Evolutionary conservation across 1,284 basidiomycete species (phyloP), one percentile per base, ranked within the genome.

Genomic region (Irpex sp.): DNA sequence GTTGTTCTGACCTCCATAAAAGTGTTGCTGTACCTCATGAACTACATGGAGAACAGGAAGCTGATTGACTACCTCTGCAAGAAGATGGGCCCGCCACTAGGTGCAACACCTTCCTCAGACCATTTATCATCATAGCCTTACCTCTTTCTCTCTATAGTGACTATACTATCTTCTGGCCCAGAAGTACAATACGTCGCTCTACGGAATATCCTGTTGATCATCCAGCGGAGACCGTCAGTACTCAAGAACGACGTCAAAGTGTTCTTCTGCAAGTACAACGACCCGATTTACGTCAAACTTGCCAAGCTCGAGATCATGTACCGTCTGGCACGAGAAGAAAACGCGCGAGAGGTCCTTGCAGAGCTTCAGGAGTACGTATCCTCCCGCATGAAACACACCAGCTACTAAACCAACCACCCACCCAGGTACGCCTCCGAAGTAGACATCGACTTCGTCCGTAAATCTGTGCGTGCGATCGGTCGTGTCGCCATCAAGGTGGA

Each of bases 231-330:
- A 59, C 96, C 97, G 6, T 79, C 90, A 48, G 94, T 99, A 13
- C 81, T 99, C 59, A 92, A 94, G 76, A 97, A 98, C 76, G 97
- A 99, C 73, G 96, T 99, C 75, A 93, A 96, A 67, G 95, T 98
- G 19, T 99, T 99, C 79, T 99, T 99, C 79, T 98, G 96, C 89
- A 99, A 98, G 77, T 99, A 99, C 78, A 99, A 98, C 74, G 97
- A 99, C 73, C 97, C 97, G 1, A 95, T 97, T 67, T 99, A 99
- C 76, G 95, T 99, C 77, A 99, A 99, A 76, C 85, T 99, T 44
- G 96, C 96, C 60, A 99, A 99, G 74, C 82, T 99, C 63, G 97
- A 99, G 75, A 98, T 99, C 71, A 98, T 99, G 90, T 97, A 98
- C 75, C 87, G 97, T 15, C 82, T 99, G 26, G 94, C 95, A 11